Evolutionary conservation across 331 rosid species (phyloP).

Genomic region (Cucumis variabilis): DNA sequence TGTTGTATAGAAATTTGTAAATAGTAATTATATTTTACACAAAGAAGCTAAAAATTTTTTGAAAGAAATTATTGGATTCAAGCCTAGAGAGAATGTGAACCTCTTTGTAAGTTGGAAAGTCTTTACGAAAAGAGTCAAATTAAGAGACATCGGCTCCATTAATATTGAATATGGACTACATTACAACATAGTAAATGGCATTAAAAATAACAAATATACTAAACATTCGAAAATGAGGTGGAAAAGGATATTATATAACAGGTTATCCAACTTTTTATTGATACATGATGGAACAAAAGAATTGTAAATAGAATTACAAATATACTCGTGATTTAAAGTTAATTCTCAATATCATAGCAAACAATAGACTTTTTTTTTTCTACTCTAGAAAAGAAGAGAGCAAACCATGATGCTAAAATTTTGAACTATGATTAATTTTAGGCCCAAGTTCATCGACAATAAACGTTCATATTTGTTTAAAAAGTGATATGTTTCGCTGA

Average conservation of each 20-base stretch:
- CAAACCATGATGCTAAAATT: background rate
- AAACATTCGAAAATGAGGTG: background rate
- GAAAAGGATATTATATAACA: background rate
- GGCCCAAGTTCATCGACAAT: too few species aligned
- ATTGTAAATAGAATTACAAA: background rate
- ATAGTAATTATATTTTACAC: background rate
- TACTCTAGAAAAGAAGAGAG: background rate
- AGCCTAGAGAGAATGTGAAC: slow-evolving; percentile 51
- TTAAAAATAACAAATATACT: slow-evolving; percentile 34
- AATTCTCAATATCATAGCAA: background rate
- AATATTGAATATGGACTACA: slow-evolving; percentile 96
- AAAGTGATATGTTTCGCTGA: too few species aligned
- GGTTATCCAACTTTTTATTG: background rate
- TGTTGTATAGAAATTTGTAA: background rate
- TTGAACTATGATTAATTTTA: too few species aligned
- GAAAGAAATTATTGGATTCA: background rate
- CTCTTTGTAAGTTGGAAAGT: slow-evolving; percentile 87
- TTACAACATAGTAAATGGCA: slow-evolving; percentile 34
- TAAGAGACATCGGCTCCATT: slow-evolving; percentile 96
- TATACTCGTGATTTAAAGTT: slow-evolving; percentile 13
- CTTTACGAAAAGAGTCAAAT: slow-evolving; percentile 79
- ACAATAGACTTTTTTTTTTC: background rate
- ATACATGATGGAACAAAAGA: background rate
- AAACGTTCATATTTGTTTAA: too few species aligned
- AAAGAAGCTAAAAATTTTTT: slow-evolving; percentile 31